These are phyloP conservation scores for Didymella pinodella DNA, from an alignment of 2,329 filamentous ascomycete genomes.

Conservation along the genomic window DNA sequence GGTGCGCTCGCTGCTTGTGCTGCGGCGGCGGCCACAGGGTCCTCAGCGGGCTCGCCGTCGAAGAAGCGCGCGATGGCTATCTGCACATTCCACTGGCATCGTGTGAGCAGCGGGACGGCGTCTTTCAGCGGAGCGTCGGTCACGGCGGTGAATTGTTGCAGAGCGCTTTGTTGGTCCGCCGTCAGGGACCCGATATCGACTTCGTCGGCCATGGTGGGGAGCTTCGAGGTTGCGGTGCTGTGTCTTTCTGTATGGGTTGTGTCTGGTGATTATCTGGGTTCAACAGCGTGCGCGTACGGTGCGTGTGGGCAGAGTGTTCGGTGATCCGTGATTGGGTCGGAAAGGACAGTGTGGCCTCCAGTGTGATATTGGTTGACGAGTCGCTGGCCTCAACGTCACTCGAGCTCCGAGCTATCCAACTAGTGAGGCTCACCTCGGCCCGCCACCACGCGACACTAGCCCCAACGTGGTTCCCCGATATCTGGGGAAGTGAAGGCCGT, in stretches of 20 bases:
- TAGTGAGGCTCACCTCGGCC: conserved; percentile 14
- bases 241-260: background rate
- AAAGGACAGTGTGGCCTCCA: conserved; percentile 15
- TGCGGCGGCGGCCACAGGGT: conserved; percentile 72
- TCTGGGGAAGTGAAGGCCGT: conserved; percentile 15
- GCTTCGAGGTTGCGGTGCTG: background rate
- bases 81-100: conserved; percentile 97
- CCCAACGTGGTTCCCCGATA: background rate
- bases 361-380: background rate
- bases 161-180: conserved; percentile 77
- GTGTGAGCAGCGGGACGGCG: conserved; percentile 78
- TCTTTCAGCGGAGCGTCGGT: conserved; percentile 82
- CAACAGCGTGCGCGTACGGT: background rate
- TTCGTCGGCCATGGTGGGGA: conserved; percentile 48
- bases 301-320: background rate
- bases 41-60: conserved; percentile 86
- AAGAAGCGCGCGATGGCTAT: conserved; percentile 98
- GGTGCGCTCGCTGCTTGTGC: conserved; percentile 36
- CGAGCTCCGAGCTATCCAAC: background rate
- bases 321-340: background rate
- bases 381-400: conserved; percentile 17
- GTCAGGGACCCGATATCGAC: conserved; percentile 75
- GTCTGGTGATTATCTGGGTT: background rate
- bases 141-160: conserved; percentile 87
- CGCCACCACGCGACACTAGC: conserved; percentile 19